These are phyloP conservation scores for Salmacisia buchloeana DNA, from an alignment of 1,284 basidiomycete species.

Conservation along the genomic window DNA sequence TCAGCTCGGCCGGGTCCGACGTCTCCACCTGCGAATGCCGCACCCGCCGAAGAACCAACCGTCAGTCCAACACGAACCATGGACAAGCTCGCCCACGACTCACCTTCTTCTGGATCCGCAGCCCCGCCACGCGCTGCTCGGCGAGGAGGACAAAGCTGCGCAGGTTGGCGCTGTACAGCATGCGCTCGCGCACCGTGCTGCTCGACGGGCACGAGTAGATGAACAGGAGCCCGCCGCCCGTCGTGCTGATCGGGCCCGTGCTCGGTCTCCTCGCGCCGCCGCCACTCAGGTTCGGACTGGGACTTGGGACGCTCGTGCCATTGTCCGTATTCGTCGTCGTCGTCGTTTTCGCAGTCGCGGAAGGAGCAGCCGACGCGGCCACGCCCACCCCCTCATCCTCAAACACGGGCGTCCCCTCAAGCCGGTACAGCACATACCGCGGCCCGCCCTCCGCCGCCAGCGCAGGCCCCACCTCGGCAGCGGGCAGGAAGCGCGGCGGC, in stretches of 20 bases:
- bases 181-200: slow-evolving; percentile 31
- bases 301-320: too few species aligned
- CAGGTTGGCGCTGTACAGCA: slow-evolving; percentile 38
- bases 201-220: slow-evolving; percentile 37
- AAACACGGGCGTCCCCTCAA: neutral
- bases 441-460: neutral
- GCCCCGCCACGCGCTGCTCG: slow-evolving; percentile 29
- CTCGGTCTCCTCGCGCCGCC: too few species aligned
- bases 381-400: too few species aligned
- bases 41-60: neutral
- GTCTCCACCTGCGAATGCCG: neutral
- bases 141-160: slow-evolving; percentile 10
- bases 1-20: slow-evolving; percentile 5
- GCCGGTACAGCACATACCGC: neutral
- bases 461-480: neutral
- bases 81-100: slow-evolving; percentile 6
- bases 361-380: too few species aligned
- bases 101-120: slow-evolving; percentile 32
- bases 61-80: neutral
- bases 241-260: neutral
- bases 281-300: too few species aligned
- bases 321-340: too few species aligned
- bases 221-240: slow-evolving; percentile 19
- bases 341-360: too few species aligned
- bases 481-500: neutral